Percentiles rank a stretch among this genome's conserved stretches.
Evolutionary conservation across 2,329 filamentous ascomycete genomes (phyloP).

Genomic region (Botrytis elliptica): DNA sequence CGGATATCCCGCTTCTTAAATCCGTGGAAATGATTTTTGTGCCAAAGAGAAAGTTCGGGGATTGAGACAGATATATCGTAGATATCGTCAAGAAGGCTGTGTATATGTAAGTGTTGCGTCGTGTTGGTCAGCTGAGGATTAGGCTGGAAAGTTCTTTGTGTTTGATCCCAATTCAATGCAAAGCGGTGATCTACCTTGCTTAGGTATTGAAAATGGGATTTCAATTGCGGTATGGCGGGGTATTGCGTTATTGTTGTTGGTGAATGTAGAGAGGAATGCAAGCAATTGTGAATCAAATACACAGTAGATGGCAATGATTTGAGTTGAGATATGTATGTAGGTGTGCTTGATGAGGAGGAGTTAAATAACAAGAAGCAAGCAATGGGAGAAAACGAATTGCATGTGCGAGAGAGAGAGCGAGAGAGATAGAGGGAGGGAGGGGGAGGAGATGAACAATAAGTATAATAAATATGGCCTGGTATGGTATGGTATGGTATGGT

Average conservation of each 20-base stretch:
- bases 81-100: conserved; percentile 21
- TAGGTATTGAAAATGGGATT: background rate
- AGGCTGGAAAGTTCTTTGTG: conserved; percentile 34
- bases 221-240: conserved; percentile 20
- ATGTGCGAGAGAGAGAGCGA: background rate
- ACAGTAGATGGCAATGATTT: background rate
- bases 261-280: conserved; percentile 28
- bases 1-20: conserved; percentile 16
- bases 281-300: conserved; percentile 22
- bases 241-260: conserved; percentile 20
- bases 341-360: background rate
- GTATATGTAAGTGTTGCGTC: conserved; percentile 19
- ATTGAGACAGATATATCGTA: conserved; percentile 15
- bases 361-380: background rate
- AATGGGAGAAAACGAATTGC: background rate
- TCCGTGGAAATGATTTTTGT: conserved; percentile 2
- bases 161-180: conserved; percentile 32
- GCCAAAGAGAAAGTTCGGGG: background rate
- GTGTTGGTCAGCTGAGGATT: conserved; percentile 31
- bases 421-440: background rate
- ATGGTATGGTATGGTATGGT: background rate
- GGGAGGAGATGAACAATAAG: conserved; percentile 1
- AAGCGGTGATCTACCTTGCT: conserved; percentile 7
- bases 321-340: background rate
- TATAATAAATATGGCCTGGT: background rate